Conservation (phyloP, 2,329 filamentous ascomycete species). For the Davidsoniella eucalypti region DNA sequence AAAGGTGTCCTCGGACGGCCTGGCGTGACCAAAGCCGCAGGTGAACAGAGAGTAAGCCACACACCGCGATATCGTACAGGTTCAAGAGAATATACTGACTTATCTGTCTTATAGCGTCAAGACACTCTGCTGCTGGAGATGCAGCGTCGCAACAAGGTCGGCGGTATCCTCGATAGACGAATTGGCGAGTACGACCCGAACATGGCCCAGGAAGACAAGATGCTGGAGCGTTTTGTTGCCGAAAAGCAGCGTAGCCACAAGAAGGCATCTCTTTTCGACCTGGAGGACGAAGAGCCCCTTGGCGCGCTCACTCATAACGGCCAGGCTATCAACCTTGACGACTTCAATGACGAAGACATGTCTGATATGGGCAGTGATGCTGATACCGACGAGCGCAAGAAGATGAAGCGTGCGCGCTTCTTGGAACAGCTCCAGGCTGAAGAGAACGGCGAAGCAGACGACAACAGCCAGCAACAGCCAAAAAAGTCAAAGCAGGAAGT, state of each 20-base stretch:
- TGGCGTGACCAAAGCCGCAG: conserved; percentile 66
- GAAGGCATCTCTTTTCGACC: conserved; percentile 68
- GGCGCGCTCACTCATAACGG: conserved; percentile 70
- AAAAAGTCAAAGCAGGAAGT: conserved; percentile 96
- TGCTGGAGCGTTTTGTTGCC: conserved; percentile 74
- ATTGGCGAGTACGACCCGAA: conserved; percentile 92
- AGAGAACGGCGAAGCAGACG: conserved; percentile 32
- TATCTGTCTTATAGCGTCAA: conserved; percentile 38
- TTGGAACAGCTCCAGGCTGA: conserved; percentile 26
- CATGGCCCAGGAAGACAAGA: conserved; percentile 86
- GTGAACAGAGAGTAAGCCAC: conserved; percentile 59
- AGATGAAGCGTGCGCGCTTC: conserved; percentile 39
- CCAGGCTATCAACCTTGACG: conserved; percentile 57
- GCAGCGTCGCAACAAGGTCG: conserved; percentile 76
- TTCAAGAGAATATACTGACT: conserved; percentile 12
- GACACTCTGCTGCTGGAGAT: conserved; percentile 80
- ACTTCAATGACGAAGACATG: conserved; percentile 67
- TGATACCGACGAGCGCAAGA: conserved; percentile 35
- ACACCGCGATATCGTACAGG: not conserved
- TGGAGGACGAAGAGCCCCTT: conserved; percentile 63
- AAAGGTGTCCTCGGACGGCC: conserved; percentile 56
- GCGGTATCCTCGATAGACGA: conserved; percentile 78
- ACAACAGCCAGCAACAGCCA: conserved; percentile 49
- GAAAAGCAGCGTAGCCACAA: conserved; percentile 71
- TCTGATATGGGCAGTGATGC: conserved; percentile 41